Base-by-base conservation (phyloP, 75 land plant species). In the Pinus albicaulis region DNA sequence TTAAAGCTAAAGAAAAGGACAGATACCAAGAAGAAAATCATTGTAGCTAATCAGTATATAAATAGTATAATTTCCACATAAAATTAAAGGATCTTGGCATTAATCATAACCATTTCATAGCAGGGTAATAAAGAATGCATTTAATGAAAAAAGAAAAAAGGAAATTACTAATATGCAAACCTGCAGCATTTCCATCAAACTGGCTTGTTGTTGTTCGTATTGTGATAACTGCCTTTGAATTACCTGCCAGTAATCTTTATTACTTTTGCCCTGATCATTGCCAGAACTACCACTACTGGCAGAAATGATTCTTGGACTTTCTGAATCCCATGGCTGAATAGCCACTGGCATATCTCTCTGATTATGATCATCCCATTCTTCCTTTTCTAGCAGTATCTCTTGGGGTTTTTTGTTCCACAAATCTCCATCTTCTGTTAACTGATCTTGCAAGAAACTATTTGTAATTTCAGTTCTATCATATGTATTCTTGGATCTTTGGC, bases 181-280 rank as follows among this genome's bases (percentile, higher is more conserved):
- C 92, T 96, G 97, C 75, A 96, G 81, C 95, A 96, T 90, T 66
- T 86, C 88, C 98, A 96, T 90, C 58, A 92, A 84, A 78, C 84
- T 83, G 57, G 85, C 69, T 83, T 96, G 99, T 75, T 93, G 93
- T 34, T 88, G 85, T 81, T 93, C 99, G 57, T 92, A 70, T 38
- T 86, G 94, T 24, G 88, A 80, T 57, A 96, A 68, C 48, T 96
- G 99, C 73, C 89, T 91, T 76, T 90, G 95, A 73, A 95, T 87
- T n/a, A 80, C 78, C 53, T 76, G 76, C 96, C 92, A 93, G 76
- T 88, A 89, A 13, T 84, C 87, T 72, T 83, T 91, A 75, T 76
- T 77, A 77, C 69, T 83, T 31, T 72, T 60, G 16, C 78, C 79
- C 7, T 85, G 74, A 74, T 84, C 85, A 36, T 92, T 92, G 31